Evolutionary conservation across 352 stramenopile species (phyloP).

Genomic region (Globisporangium iwayamae): DNA sequence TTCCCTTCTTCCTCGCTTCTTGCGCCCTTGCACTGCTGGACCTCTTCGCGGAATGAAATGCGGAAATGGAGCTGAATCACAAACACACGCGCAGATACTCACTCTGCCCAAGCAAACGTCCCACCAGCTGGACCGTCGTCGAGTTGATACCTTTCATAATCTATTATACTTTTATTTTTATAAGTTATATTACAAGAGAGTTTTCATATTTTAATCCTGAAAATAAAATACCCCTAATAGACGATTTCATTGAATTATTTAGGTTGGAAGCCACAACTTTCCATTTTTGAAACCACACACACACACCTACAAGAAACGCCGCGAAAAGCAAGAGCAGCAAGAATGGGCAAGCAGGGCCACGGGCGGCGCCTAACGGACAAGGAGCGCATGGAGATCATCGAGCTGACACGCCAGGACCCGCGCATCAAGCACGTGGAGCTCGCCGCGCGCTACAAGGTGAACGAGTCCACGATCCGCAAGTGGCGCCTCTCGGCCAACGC

Average conservation of each 20-base stretch:
- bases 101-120: background rate
- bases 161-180: background rate
- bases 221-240: background rate
- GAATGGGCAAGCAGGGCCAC: constrained; percentile 37
- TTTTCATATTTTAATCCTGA: background rate
- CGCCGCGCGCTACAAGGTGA: constrained; percentile 42
- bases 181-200: too few species aligned
- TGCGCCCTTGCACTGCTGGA: background rate
- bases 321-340: background rate
- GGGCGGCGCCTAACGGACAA: constrained; percentile 51
- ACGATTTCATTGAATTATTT: background rate
- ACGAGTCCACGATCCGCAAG: constrained; percentile 61
- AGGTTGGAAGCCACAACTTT: background rate
- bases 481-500: constrained; percentile 39
- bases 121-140: background rate
- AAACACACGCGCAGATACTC: background rate
- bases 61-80: background rate
- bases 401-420: constrained; percentile 40
- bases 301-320: background rate
- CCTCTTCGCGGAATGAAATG: background rate
- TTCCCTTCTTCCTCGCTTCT: background rate
- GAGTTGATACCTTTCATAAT: background rate
- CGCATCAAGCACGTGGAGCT: constrained; percentile 48
- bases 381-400: constrained; percentile 65
- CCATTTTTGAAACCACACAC: background rate